Evolutionary conservation across 1,139 yeast genomes (phyloP), one percentile per base, ranked within the genome.

Genomic region (Candida tunisiensis): DNA sequence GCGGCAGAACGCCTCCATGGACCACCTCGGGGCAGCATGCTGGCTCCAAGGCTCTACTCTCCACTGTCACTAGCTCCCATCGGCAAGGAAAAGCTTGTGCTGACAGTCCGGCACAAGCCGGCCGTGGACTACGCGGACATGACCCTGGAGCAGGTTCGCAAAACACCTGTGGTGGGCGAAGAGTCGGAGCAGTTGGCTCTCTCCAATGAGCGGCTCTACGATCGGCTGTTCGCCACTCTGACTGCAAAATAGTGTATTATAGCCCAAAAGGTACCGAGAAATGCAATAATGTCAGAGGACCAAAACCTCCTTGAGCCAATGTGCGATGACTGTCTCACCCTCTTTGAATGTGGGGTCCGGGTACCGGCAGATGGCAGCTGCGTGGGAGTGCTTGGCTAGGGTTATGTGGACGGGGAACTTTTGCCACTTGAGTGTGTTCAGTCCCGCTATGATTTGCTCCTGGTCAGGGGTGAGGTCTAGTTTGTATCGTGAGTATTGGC

Each of bases 281-380:
- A 16, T 6, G 17, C 17, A 6, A 16, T 16, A 8, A 8, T 8
- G 17, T 16, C 17, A 8, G 17, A 5, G 22, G 22, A 20, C n/a
- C n/a, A 20, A 20, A 3, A 36, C 30, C 13, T 25, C 27, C 13
- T 61, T 53, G 9, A 74, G 53, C 60, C 78, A 74, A 46, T 80
- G 93, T 23, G 51, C 49, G 12, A 80, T 65, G 3, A 75, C 78
- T 1, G 58, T 45, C 41, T 69, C 65, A 1, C 93, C 93, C 47
- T 80, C 92, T 19, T 55, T 66, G 34, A 64, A 69, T 14, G 63
- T 61, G 20, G 65, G 65, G 23, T 56, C 55, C 9, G 51, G 51
- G 32, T 61, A 65, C 31, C 92, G 61, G 21, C 73, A 78, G 32
- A 80, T 75, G 2, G 80, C 74, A 2, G 88, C 92, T 2, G 93